Evolutionary conservation across 2,329 filamentous ascomycete species (phyloP), one percentile per base, ranked within the genome.

Genomic region (Ascosphaera apis): DNA sequence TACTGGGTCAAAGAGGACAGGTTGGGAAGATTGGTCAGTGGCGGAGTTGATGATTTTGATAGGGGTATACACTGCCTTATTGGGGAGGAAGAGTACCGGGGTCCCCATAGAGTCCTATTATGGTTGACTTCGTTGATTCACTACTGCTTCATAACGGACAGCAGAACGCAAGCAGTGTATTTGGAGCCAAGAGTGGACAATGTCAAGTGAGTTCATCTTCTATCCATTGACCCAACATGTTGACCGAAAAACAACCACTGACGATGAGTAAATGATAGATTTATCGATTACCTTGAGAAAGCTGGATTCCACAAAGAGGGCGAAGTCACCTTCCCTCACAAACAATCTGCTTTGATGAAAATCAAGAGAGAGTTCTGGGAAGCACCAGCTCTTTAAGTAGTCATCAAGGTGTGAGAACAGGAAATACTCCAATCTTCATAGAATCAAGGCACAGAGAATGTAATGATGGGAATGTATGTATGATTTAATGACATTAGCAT

Each of bases 1-100:
- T 98, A 98, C 58, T 98, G 88, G 86, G 82, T 88, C 3, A 92
- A 91, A 48, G 88, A 98, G 51, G 88, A 95, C 48, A 59, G 63
- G 0, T 53, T 98, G 1, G 82, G 80, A 0, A 67, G 65, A 34
- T 65, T 81, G 43, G 55, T 91, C 3, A 72, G 52, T 0, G 65
- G 65, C 15, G 65, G 68, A 3, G 70, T 73, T 0, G 69, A 67
- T 5, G 79, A 92, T 47, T 95, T 77, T 55, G 86, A 95, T 47
- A 65, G 88, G 4, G 88, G 88, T 0, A 58, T 95, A 13, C 88
- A 98, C 48, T 72, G 88, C 9, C 61, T 98, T 28, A 68, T 98
- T 3, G 88, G 88, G 1, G 88, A 95, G 56, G 74, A 93, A 47
- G 91, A 88, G 60, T 91, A 83, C 38, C 66, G 86, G 36, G 86